These are phyloP conservation scores for Acanthamoeba healyi DNA, from an alignment of 208 protist genomes.

Conservation along the genomic window DNA sequence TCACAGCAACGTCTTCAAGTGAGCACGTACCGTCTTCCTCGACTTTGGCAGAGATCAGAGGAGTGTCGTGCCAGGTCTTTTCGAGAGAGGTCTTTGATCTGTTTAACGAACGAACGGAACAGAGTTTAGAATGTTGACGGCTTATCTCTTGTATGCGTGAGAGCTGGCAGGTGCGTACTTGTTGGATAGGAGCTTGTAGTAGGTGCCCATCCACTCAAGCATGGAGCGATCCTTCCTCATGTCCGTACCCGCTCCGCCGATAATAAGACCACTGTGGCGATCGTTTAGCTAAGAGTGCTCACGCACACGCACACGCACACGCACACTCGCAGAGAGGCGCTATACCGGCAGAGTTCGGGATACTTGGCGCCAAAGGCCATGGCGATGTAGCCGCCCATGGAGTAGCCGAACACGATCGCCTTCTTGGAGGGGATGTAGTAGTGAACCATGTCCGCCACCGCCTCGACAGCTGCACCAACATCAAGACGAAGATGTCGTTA, in stretches of 20 bases:
- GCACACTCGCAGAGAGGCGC: no score
- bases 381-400: constrained; percentile 57
- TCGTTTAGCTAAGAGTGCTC: background rate
- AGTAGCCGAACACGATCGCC: constrained; percentile 47
- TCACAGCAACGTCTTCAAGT: no score
- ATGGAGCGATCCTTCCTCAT: constrained; percentile 33
- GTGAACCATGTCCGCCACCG: constrained; percentile 50
- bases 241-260: background rate
- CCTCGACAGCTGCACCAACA: background rate
- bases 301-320: no score
- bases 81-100: constrained; percentile 28
- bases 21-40: constrained; percentile 21
- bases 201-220: constrained; percentile 59
- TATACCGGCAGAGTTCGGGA: constrained; percentile 34
- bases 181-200: constrained; percentile 66
- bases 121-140: background rate
- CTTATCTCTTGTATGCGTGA: no score
- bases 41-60: constrained; percentile 12
- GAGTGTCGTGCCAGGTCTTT: constrained; percentile 63
- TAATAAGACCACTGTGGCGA: background rate
- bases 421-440: constrained; percentile 53
- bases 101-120: background rate
- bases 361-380: constrained; percentile 48
- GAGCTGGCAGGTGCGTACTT: background rate
- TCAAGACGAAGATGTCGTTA: background rate